Conservation (phyloP, 1,139 yeast genomes). For the Meyerozyma athensensis region DNA sequence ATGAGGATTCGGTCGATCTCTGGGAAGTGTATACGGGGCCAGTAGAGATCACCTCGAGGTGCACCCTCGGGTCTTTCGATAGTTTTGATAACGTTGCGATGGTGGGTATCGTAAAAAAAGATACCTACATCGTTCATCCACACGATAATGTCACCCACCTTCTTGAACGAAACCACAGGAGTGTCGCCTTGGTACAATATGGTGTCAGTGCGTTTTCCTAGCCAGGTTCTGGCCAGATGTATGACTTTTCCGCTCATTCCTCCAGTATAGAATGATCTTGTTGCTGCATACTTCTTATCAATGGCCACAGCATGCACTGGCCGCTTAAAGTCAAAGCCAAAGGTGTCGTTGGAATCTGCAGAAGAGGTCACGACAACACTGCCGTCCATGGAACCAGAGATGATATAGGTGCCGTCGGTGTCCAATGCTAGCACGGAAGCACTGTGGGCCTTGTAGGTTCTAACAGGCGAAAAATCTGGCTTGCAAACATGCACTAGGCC, state of each 20-base stretch:
- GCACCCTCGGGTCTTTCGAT: slow-evolving; percentile 56
- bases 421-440: slow-evolving; percentile 75
- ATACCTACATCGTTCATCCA: slow-evolving; percentile 90
- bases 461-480: slow-evolving; percentile 51
- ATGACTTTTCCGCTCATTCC: slow-evolving; percentile 87
- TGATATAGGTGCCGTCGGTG: slow-evolving; percentile 70
- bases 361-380: slow-evolving; percentile 79
- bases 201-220: slow-evolving; percentile 73
- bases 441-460: slow-evolving; percentile 79
- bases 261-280: slow-evolving; percentile 73
- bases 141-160: slow-evolving; percentile 57
- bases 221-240: slow-evolving; percentile 76
- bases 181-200: slow-evolving; percentile 60
- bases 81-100: slow-evolving; percentile 41
- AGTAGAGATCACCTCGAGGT: slow-evolving; percentile 75
- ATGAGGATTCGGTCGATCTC: slow-evolving; percentile 67
- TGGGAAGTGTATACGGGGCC: slow-evolving; percentile 72
- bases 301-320: slow-evolving; percentile 87
- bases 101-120: slow-evolving; percentile 47
- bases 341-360: slow-evolving; percentile 55
- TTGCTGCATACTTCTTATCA: slow-evolving; percentile 59
- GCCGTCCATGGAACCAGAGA: slow-evolving; percentile 92
- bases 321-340: slow-evolving; percentile 77
- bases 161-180: slow-evolving; percentile 64
- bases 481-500: slow-evolving; percentile 71